A percentile compares a stretch with the other conserved stretches of the same genome.
phyloP scores from a whole-genome alignment of 345 rosid genomes.

The Turritis glabra region DNA sequence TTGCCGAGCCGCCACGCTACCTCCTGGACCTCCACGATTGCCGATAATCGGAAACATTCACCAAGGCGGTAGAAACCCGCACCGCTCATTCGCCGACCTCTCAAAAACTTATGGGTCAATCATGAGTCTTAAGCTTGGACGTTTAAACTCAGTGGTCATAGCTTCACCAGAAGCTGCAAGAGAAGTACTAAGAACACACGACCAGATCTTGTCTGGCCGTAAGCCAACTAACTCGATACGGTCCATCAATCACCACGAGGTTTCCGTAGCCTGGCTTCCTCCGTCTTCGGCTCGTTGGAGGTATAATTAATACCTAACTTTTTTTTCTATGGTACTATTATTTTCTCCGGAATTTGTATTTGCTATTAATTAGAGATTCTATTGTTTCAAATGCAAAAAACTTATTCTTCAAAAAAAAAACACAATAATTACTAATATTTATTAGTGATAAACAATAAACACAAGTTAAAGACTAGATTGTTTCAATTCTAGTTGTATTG shows the following conservation, averaged over 20 bases:
- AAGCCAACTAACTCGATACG: background rate
- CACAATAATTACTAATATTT: background rate
- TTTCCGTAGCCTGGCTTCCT: conserved; percentile 18
- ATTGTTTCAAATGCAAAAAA: background rate
- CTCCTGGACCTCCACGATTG: conserved; percentile 33
- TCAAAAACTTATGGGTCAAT: conserved; percentile 44
- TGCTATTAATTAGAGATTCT: background rate
- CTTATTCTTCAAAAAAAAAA: too few relatives aligned
- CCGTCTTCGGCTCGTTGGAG: conserved; percentile 38
- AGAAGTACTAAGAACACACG: conserved; percentile 36
- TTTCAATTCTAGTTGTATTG: background rate
- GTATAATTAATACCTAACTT: background rate
- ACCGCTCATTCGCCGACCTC: conserved; percentile 32
- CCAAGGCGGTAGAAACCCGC: conserved; percentile 35
- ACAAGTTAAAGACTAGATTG: background rate
- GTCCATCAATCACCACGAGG: conserved; percentile 21
- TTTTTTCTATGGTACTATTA: background rate
- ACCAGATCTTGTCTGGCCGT: conserved; percentile 28
- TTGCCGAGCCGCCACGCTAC: background rate
- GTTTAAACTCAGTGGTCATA: conserved; percentile 21
- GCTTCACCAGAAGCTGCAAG: conserved; percentile 29
- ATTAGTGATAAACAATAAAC: background rate
- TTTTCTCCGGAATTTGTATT: background rate
- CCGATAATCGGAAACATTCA: conserved; percentile 49
- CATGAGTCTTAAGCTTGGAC: conserved; percentile 37